A percentile compares a stretch with the other conserved stretches of the same genome.
Conservation (phyloP, 164 flowering plant genomes). For the Piper longum region DNA sequence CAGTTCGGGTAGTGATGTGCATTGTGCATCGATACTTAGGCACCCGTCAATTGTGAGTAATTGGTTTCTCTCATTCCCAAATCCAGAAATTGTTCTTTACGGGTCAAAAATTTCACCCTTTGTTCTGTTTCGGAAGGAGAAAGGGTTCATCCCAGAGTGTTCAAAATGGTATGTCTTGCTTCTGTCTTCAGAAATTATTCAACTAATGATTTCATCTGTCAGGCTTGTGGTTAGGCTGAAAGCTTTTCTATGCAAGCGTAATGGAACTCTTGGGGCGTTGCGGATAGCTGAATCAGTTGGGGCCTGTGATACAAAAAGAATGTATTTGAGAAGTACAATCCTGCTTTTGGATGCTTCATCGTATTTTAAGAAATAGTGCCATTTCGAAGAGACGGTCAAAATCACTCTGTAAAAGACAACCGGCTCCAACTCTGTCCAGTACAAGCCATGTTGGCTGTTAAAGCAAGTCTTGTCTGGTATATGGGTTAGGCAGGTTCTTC, state of each 20-base stretch:
- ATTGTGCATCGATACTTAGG: constrained; percentile 35
- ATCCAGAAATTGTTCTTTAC: not conserved
- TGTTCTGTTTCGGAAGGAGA: not conserved
- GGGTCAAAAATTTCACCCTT: not conserved
- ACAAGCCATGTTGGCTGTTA: too few relatives aligned
- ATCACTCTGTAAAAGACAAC: too few relatives aligned
- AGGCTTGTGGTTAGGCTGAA: not conserved
- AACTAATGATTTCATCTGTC: not conserved
- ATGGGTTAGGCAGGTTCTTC: too few relatives aligned
- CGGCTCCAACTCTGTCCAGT: too few relatives aligned
- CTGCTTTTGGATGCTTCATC: too few relatives aligned
- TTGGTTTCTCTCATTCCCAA: not conserved
- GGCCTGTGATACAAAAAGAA: not conserved
- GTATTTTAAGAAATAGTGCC: too few relatives aligned
- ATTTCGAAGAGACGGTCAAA: too few relatives aligned
- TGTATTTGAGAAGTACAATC: not conserved
- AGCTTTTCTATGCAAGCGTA: not conserved
- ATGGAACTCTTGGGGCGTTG: not conserved
- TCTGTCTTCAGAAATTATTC: not conserved
- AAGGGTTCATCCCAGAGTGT: not conserved
- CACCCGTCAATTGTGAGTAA: constrained; percentile 46
- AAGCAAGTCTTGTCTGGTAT: too few relatives aligned
- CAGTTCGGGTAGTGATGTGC: constrained; percentile 22
- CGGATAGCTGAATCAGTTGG: not conserved
- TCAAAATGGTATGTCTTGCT: not conserved